phyloP scores from a whole-genome alignment of 2,329 filamentous ascomycete genomes.

The Teratosphaeria destructans region DNA sequence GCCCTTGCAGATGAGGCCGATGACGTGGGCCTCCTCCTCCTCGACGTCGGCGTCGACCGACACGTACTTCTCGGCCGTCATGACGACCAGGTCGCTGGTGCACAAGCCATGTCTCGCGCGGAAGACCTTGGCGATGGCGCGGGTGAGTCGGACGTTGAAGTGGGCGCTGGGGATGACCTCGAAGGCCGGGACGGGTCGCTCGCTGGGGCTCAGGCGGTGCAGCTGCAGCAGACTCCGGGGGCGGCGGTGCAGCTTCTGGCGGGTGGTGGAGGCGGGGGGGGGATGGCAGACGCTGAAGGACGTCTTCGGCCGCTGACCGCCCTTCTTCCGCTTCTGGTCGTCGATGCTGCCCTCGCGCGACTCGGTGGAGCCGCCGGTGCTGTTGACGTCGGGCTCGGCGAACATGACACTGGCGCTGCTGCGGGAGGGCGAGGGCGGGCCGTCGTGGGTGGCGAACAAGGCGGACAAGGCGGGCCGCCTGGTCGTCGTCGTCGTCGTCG shows the following conservation, averaged over 20 bases:
- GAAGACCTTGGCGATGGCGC: conserved; percentile 55
- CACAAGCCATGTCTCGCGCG: conserved; percentile 53
- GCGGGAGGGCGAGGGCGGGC: conserved; percentile 17
- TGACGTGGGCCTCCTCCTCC: conserved; percentile 46
- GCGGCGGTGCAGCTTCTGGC: conserved; percentile 54
- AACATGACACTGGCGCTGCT: conserved; percentile 23
- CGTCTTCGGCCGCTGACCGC: conserved; percentile 42
- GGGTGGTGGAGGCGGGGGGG: conserved; percentile 45
- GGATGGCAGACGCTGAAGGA: conserved; percentile 60
- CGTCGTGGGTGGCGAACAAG: conserved; percentile 5
- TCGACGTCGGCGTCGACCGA: conserved; percentile 36
- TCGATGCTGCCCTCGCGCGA: conserved; percentile 24
- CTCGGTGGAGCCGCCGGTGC: conserved; percentile 16
- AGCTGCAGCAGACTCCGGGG: conserved; percentile 62
- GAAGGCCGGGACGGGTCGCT: conserved; percentile 53
- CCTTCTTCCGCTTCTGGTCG: conserved; percentile 15
- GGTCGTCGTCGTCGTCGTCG: neutral
- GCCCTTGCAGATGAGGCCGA: conserved; percentile 55
- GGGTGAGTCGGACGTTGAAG: conserved; percentile 49
- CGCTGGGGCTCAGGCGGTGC: conserved; percentile 49
- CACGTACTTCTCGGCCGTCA: conserved; percentile 58
- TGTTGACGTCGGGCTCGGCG: conserved; percentile 23
- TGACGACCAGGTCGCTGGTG: conserved; percentile 58
- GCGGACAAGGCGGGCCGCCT: conserved; percentile 14
- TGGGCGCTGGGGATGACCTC: conserved; percentile 56